Evolutionary conservation across 2,329 filamentous ascomycete genomes (phyloP).

Genomic region (Thelonectria discophora): DNA sequence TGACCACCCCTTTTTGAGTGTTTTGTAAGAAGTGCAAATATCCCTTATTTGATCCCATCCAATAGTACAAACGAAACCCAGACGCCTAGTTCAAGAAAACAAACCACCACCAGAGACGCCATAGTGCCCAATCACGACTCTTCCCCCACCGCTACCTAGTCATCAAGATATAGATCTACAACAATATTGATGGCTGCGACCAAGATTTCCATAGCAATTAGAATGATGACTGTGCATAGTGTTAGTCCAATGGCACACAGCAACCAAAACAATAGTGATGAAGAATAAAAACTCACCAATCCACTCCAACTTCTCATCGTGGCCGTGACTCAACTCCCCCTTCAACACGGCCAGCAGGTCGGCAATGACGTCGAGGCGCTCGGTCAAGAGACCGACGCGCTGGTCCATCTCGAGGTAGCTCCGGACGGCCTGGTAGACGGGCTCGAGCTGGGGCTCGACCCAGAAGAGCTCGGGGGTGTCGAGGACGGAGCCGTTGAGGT

Average conservation of each 20-base stretch:
- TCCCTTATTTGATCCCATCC: conserved; percentile 12
- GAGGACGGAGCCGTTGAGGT: conserved; percentile 94
- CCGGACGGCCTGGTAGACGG: conserved; percentile 93
- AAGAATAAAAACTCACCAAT: conserved; percentile 77
- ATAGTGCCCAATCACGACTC: conserved; percentile 5
- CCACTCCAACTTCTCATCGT: conserved; percentile 90
- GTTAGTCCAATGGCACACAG: conserved; percentile 14
- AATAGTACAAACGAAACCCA: not conserved
- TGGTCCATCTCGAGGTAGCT: conserved; percentile 99
- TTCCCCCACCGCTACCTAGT: conserved; percentile 28
- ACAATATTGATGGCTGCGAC: conserved; percentile 94
- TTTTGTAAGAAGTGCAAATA: conserved; percentile 12
- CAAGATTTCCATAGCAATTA: conserved; percentile 94
- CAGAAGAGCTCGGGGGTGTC: conserved; percentile 98
- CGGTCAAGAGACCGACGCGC: conserved; percentile 86
- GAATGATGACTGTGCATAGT: conserved; percentile 76
- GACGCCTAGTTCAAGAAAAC: not conserved
- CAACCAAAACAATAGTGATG: not conserved
- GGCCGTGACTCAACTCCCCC: conserved; percentile 92
- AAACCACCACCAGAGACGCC: not conserved
- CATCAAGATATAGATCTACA: conserved; percentile 81
- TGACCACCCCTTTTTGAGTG: conserved; percentile 4
- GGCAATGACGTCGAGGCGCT: conserved; percentile 86
- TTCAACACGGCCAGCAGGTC: conserved; percentile 93
- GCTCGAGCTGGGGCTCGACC: conserved; percentile 96